A percentile compares a stretch with the other conserved stretches of the same genome.
Evolutionary conservation across 257 asterid genomes (phyloP).

Genomic region (Solanum commersonii): DNA sequence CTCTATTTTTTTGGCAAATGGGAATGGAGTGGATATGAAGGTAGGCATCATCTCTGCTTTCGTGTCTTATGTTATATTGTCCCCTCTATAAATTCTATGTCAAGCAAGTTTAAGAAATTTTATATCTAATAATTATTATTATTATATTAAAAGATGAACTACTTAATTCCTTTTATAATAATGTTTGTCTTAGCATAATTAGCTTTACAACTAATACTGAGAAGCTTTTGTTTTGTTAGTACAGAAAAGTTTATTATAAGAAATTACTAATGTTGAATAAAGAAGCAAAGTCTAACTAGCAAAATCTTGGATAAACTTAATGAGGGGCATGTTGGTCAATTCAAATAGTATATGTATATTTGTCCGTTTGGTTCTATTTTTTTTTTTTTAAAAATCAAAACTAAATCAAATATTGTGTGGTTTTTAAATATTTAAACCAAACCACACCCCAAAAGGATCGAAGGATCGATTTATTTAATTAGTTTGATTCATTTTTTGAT

Average conservation of each 20-base stretch:
- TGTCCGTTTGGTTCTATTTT: neutral
- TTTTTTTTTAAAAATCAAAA: too few relatives aligned
- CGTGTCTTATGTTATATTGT: neutral
- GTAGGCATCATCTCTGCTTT: constrained; percentile 13
- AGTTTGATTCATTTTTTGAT: too few relatives aligned
- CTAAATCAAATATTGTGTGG: neutral
- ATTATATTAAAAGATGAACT: neutral
- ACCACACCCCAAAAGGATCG: too few relatives aligned
- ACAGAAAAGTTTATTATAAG: neutral
- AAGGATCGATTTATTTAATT: too few relatives aligned
- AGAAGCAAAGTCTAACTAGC: neutral
- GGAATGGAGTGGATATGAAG: constrained; percentile 27
- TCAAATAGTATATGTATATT: neutral
- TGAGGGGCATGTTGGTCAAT: neutral
- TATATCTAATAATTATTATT: neutral
- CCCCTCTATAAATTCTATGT: neutral
- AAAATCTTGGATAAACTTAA: neutral
- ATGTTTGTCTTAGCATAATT: neutral
- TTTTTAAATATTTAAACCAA: neutral
- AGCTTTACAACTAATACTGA: neutral
- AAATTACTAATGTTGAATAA: neutral
- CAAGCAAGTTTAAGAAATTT: neutral
- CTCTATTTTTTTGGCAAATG: constrained; percentile 1
- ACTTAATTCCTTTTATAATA: neutral
- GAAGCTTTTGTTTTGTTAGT: neutral